phyloP scores from a whole-genome alignment of 2,329 filamentous ascomycete genomes.

The Aspergillus fumigatiaffinis region DNA sequence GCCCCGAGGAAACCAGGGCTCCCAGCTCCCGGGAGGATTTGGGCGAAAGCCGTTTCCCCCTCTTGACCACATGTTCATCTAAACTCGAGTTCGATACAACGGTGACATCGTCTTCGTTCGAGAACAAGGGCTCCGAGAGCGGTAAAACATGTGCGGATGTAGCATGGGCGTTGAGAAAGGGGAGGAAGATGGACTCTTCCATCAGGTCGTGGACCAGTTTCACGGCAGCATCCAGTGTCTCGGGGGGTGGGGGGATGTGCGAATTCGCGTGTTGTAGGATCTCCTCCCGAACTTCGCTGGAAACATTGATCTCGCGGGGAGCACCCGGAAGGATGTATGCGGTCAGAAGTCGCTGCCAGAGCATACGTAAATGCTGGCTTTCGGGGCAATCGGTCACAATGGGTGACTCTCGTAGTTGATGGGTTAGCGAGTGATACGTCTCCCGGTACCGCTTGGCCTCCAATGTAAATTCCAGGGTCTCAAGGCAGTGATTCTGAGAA shows the following conservation, averaged over 20 bases:
- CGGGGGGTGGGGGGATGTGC: slow-evolving; percentile 65
- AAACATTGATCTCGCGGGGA: slow-evolving; percentile 85
- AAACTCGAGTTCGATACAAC: slow-evolving; percentile 26
- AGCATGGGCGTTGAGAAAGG: slow-evolving; percentile 72
- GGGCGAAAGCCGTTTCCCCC: slow-evolving; percentile 28
- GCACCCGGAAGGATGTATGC: slow-evolving; percentile 86
- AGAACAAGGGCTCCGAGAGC: slow-evolving; percentile 41
- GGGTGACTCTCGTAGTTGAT: slow-evolving; percentile 44
- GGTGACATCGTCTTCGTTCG: slow-evolving; percentile 33
- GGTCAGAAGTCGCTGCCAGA: slow-evolving; percentile 85
- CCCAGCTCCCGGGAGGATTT: slow-evolving; percentile 30
- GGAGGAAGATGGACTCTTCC: slow-evolving; percentile 92
- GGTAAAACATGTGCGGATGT: slow-evolving; percentile 46
- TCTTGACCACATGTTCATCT: slow-evolving; percentile 29
- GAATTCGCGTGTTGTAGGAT: slow-evolving; percentile 63
- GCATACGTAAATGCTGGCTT: slow-evolving; percentile 66
- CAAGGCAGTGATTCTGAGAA: slow-evolving; percentile 93
- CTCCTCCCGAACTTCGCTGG: slow-evolving; percentile 76
- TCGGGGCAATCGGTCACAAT: slow-evolving; percentile 53
- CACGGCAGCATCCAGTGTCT: slow-evolving; percentile 75
- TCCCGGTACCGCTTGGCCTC: slow-evolving; percentile 82
- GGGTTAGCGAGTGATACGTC: slow-evolving; percentile 58
- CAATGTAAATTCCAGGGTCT: slow-evolving; percentile 94
- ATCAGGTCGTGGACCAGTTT: slow-evolving; percentile 91
- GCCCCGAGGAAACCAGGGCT: slow-evolving; percentile 20